These are phyloP conservation scores for Candida sithepensis DNA, from an alignment of 805 yeast species.

Conservation along the genomic window DNA sequence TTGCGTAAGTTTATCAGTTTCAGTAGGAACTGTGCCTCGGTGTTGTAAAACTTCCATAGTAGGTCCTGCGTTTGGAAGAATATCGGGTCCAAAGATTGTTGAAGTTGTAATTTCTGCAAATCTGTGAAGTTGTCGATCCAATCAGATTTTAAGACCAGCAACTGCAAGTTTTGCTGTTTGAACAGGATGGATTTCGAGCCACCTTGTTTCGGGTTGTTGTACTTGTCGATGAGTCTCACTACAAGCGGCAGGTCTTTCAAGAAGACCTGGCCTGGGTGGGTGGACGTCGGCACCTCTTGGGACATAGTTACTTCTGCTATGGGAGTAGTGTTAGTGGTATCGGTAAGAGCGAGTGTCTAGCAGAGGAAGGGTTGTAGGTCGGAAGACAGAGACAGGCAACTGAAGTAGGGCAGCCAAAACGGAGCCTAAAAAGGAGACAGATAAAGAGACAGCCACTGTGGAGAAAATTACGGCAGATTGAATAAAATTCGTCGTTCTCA, in stretches of 20 bases:
- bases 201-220: not conserved
- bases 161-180: not conserved
- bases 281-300: not conserved
- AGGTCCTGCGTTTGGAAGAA: not conserved
- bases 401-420: no score
- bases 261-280: not conserved
- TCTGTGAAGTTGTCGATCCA: constrained; percentile 3
- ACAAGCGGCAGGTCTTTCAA: constrained; percentile 1
- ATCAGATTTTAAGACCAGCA: not conserved
- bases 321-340: not conserved
- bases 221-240: constrained; percentile 1
- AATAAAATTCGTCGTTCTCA: no score
- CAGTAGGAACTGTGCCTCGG: not conserved
- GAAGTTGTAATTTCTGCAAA: not conserved
- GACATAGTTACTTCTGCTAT: no score
- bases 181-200: not conserved
- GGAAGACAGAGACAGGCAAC: no score
- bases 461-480: no score
- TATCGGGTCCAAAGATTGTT: not conserved
- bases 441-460: no score
- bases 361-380: no score
- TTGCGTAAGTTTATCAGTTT: not conserved
- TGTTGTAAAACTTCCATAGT: not conserved
- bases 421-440: no score
- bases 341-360: no score